Base-by-base conservation (phyloP, 352 stramenopile genomes). In the Phytophthora pisi region DNA sequence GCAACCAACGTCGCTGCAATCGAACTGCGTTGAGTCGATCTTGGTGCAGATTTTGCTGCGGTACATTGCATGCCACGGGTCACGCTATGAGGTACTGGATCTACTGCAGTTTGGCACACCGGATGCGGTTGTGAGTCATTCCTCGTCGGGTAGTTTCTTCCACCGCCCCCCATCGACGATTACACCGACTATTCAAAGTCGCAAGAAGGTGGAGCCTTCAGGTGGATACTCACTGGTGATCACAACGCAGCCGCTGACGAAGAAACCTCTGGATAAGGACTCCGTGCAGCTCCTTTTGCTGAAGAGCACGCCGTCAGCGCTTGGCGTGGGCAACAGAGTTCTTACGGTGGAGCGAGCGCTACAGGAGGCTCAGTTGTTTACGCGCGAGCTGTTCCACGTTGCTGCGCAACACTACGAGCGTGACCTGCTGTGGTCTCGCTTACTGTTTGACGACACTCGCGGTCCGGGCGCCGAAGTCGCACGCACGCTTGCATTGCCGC, bases 41-140 rank as follows among this genome's bases (percentile, higher is more conserved):
- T 72, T 90, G 7, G 75, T 90, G 55, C 88, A 91, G 56, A 90
- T 93, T 63, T 59, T 96, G 50, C 60, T 96, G 28, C 82, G 89
- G 1, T 96, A 95, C 57, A 91, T 96, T 61, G 89, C 82, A n/a
- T 94, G 84, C 38, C 89, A 96, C 36, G 78, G 78, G 2, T 82
- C 79, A 24, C 84, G 89, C 7, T 96, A 96, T 57, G 86, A 94
- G 24, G 81, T 96, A 31, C 70, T 89, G 4, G 89, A 96, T 45
- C 51, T 96, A 34, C 83, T 92, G 74, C 85, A 95, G 57, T 95
- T 92, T 64, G 89, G 89, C 10, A 95, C 89, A 28, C 84, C 89
- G 0, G 88, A 96, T 59, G 79, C 89, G 2, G 71, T 96, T n/a
- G 84, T 88, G 30, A 92, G 84, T 24, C 84, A 92, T 68, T 95